These are phyloP conservation scores for Yarrowia divulgata DNA, from an alignment of 805 yeast species.

Conservation along the genomic window DNA sequence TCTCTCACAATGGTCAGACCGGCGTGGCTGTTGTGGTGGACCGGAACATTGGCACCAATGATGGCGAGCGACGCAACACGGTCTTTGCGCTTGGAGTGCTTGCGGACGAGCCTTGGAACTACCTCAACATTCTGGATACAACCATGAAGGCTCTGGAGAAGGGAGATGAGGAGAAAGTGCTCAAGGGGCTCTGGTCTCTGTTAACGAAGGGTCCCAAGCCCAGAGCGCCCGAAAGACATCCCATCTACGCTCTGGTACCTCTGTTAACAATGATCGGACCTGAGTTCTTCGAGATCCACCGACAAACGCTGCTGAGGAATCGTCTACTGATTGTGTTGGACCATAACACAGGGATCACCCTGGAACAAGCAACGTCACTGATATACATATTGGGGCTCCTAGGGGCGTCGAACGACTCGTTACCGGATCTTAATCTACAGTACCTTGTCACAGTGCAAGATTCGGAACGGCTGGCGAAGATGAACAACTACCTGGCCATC, in stretches of 20 bases:
- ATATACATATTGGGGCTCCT: slow-evolving; percentile 27
- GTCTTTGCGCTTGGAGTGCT: slow-evolving; percentile 38
- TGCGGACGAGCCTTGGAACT: slow-evolving; percentile 34
- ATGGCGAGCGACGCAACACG: slow-evolving; percentile 19
- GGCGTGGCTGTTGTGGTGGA: slow-evolving; percentile 35
- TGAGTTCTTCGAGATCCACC: slow-evolving; percentile 26
- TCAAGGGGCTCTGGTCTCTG: slow-evolving; percentile 7
- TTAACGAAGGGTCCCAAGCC: slow-evolving; percentile 11
- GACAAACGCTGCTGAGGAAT: slow-evolving; percentile 21
- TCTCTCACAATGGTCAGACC: slow-evolving; percentile 8
- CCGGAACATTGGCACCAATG: slow-evolving; percentile 4
- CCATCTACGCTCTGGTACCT: slow-evolving; percentile 22
- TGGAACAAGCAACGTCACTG: slow-evolving; percentile 28
- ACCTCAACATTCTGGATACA: slow-evolving; percentile 18
- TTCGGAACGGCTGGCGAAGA: slow-evolving; percentile 19
- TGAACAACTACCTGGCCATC: slow-evolving; percentile 23
- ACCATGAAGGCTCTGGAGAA: slow-evolving; percentile 17
- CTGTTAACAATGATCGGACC: slow-evolving; percentile 9
- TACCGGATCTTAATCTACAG: slow-evolving; percentile 22
- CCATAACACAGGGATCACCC: slow-evolving; percentile 9
- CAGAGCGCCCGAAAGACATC: slow-evolving; percentile 22
- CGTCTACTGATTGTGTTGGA: slow-evolving; percentile 23
- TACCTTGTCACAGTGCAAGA: slow-evolving; percentile 18
- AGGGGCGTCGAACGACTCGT: slow-evolving; percentile 9
- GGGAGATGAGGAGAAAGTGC: slow-evolving; percentile 28